phyloP scores from a whole-genome alignment of 352 stramenopile species.

The Globisporangium viniferum region DNA sequence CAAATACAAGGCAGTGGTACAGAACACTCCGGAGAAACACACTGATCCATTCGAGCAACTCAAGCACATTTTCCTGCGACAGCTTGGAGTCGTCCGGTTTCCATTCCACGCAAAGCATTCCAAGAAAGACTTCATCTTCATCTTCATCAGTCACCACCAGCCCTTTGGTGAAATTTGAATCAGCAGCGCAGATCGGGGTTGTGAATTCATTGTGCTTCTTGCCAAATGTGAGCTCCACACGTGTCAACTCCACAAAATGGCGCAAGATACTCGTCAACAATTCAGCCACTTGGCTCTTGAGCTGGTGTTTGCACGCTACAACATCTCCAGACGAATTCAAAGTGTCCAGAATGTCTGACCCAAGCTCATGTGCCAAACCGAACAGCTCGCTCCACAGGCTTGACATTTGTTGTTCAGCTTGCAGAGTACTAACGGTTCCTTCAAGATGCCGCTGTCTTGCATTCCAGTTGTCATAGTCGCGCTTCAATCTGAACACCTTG shows the following conservation, averaged over 20 bases:
- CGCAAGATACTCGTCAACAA: constrained; percentile 1
- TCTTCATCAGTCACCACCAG: not conserved
- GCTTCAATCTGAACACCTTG: not conserved
- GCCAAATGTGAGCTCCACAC: constrained; percentile 1
- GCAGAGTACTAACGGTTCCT: not conserved
- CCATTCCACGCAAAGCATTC: constrained; percentile 2
- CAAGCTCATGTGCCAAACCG: not conserved
- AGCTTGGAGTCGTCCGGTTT: not conserved
- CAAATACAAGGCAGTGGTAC: not conserved
- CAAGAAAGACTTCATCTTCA: not conserved
- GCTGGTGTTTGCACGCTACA: not conserved
- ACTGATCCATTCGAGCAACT: constrained; percentile 11
- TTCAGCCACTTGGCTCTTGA: constrained; percentile 1
- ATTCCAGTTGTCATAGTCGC: not conserved
- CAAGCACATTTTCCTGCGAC: not conserved
- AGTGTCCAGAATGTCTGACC: not conserved
- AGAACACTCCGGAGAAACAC: constrained; percentile 5
- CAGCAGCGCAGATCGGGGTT: not conserved
- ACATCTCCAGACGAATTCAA: not conserved
- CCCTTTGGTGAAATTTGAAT: not conserved
- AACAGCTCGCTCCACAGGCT: constrained; percentile 1
- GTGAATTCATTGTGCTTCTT: not conserved
- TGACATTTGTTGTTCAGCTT: not conserved
- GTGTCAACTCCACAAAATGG: not conserved
- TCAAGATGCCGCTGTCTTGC: not conserved